These are phyloP conservation scores for Boletus sp. DNA, from an alignment of 768 basidiomycete species.

Conservation along the genomic window DNA sequence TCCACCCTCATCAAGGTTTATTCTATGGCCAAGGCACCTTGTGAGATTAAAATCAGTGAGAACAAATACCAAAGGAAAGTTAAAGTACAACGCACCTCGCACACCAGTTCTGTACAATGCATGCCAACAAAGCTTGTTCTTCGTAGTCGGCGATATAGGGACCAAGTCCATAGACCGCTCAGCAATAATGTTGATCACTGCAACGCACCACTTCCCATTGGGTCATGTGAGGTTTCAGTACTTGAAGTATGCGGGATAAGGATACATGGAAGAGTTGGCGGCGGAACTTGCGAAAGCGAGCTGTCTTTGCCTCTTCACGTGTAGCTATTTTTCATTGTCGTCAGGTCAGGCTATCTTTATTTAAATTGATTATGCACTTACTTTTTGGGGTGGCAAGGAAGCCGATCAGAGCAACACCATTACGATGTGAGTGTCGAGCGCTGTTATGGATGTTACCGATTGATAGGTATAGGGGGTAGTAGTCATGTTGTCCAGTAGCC, in stretches of 20 bases:
- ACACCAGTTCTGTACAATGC: background rate
- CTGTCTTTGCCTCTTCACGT: background rate
- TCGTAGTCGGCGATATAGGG: background rate
- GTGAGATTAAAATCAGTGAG: background rate
- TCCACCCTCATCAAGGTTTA: background rate
- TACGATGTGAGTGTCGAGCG: background rate
- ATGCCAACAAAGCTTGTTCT: background rate
- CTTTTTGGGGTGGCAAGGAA: constrained; percentile 7
- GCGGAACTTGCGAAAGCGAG: background rate
- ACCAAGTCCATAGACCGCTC: background rate
- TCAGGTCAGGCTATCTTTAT: no score
- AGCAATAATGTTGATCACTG: background rate
- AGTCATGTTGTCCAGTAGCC: constrained; percentile 2
- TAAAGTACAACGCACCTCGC: background rate
- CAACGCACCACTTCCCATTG: background rate
- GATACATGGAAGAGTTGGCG: background rate
- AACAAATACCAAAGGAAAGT: background rate
- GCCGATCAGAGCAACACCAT: background rate
- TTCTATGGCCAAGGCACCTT: background rate
- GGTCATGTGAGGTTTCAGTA: background rate
- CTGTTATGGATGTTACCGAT: constrained; percentile 4
- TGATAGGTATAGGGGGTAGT: background rate
- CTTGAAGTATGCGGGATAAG: background rate
- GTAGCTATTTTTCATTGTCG: background rate
- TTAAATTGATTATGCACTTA: background rate